Evolutionary conservation across 805 yeast genomes (phyloP).

Genomic region (Candida ulmi): DNA sequence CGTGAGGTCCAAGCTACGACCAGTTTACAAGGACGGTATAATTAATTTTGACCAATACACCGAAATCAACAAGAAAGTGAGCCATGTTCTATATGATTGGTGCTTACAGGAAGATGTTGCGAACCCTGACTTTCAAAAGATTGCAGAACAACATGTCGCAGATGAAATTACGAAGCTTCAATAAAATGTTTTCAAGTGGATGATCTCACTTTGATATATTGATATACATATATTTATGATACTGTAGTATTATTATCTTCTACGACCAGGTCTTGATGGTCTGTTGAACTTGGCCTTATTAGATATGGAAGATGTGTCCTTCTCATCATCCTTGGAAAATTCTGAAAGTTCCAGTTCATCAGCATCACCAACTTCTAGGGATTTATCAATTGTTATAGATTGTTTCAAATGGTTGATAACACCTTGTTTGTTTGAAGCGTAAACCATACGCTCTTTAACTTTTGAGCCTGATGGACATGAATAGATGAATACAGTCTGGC

Average conservation of each 20-base stretch:
- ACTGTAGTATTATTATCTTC: slow-evolving; percentile 19
- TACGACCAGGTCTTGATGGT: slow-evolving; percentile 70
- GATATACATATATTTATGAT: too few relatives aligned
- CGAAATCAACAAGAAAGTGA: slow-evolving; percentile 53
- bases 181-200: too few relatives aligned
- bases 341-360: slow-evolving; percentile 57
- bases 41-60: slow-evolving; percentile 44
- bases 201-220: too few relatives aligned
- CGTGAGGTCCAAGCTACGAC: slow-evolving; percentile 48
- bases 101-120: slow-evolving; percentile 12
- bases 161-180: slow-evolving; percentile 7
- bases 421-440: slow-evolving; percentile 75
- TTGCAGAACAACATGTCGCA: slow-evolving; percentile 14
- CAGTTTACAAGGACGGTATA: slow-evolving; percentile 35
- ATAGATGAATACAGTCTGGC: slow-evolving; percentile 56
- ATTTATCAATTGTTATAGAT: slow-evolving; percentile 30
- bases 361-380: slow-evolving; percentile 69
- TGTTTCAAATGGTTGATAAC: slow-evolving; percentile 45
- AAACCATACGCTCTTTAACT: slow-evolving; percentile 87
- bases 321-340: slow-evolving; percentile 26
- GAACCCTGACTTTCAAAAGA: slow-evolving; percentile 9
- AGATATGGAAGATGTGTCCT: background rate
- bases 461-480: slow-evolving; percentile 88
- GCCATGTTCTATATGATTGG: slow-evolving; percentile 49
- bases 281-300: slow-evolving; percentile 37